Evolutionary conservation across 2,329 filamentous ascomycete genomes (phyloP).

Genomic region (Metarhizium guizhouense): DNA sequence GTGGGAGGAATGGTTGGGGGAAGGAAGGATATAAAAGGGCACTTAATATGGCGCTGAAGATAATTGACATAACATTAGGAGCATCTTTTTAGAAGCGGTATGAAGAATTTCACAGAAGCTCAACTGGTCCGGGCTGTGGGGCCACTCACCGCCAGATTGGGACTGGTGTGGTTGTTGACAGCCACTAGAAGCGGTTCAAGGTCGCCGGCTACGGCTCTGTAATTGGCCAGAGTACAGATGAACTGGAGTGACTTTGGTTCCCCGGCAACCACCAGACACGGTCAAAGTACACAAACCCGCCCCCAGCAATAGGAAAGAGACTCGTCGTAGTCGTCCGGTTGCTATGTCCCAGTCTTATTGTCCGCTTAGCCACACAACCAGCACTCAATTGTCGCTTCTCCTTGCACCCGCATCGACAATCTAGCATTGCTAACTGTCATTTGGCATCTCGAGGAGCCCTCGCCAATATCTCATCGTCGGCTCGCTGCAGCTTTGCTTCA

Average conservation of each 20-base stretch:
- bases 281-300: conserved; percentile 26
- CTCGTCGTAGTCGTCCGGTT: conserved; percentile 5
- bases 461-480: background rate
- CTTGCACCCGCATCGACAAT: conserved; percentile 8
- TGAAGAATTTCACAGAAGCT: no score
- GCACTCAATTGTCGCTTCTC: conserved; percentile 4
- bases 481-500: conserved; percentile 6
- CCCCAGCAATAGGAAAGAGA: conserved; percentile 5
- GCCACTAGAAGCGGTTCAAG: background rate
- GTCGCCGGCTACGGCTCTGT: background rate
- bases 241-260: conserved; percentile 5
- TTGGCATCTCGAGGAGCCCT: background rate
- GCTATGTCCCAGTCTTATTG: conserved; percentile 5
- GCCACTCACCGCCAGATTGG: background rate
- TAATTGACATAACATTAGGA: no score
- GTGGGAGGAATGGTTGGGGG: no score
- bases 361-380: background rate
- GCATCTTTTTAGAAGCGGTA: no score
- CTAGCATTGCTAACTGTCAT: conserved; percentile 21
- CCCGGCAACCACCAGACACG: conserved; percentile 17
- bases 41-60: no score
- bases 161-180: background rate
- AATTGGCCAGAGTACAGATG: background rate
- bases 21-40: no score
- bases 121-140: background rate